These are phyloP conservation scores for Beauveria varroae DNA, from an alignment of 2,329 filamentous ascomycete species.

Conservation along the genomic window DNA sequence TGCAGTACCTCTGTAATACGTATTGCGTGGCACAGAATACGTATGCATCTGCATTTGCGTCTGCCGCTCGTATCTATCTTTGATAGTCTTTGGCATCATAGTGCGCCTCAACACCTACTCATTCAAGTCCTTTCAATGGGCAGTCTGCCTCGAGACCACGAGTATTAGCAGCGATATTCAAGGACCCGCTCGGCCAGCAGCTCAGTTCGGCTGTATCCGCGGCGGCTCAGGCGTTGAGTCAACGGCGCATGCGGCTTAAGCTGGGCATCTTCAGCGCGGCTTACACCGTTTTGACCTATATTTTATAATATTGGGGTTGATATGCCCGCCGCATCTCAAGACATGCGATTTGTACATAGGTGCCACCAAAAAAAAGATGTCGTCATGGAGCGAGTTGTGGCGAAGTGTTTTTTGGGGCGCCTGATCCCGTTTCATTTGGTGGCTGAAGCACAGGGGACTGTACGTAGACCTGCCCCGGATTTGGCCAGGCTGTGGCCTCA, in stretches of 20 bases:
- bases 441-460: background rate
- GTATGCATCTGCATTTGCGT: background rate
- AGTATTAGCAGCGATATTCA: background rate
- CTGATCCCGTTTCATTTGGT: slow-evolving; percentile 1
- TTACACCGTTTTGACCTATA: too few species aligned
- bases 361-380: background rate
- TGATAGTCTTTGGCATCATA: too few species aligned
- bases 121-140: background rate
- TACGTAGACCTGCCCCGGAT: background rate
- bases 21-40: too few species aligned
- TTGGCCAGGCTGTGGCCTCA: background rate
- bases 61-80: background rate
- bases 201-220: background rate
- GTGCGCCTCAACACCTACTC: too few species aligned
- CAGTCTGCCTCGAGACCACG: background rate
- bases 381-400: background rate
- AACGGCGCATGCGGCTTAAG: background rate
- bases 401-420: background rate
- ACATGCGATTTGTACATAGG: too few species aligned
- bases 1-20: too few species aligned
- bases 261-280: too few species aligned
- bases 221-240: background rate
- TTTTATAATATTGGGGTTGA: background rate
- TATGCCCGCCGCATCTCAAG: too few species aligned
- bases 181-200: background rate